Evolutionary conservation across 1,284 basidiomycete species (phyloP), one percentile per base, ranked within the genome.

Genomic region (Moesziomyces parantarcticus): DNA sequence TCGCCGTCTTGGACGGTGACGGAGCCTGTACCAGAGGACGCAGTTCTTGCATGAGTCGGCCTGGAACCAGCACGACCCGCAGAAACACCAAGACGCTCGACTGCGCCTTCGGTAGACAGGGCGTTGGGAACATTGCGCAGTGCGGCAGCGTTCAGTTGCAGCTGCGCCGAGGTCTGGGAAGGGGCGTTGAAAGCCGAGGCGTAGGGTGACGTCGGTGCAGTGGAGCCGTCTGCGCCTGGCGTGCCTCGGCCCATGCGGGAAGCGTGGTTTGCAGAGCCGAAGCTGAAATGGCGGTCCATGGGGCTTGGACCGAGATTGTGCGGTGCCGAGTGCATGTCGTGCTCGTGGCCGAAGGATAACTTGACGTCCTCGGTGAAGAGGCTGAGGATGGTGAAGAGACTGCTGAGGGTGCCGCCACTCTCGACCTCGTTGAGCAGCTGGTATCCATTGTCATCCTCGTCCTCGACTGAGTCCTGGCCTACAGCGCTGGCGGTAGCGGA

Each of bases 291-390:
- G 14, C 61, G 67, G 22, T 70, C 67, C 61, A 65, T 64, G 20
- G 40, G 22, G 7, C 49, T 25, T 5, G 58, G 40, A 29, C 26
- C 54, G 1, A 53, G 45, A 29, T 58, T 43, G n/a, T 56, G 39
- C 22, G 52, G 20, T 6, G 43, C 54, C n/a, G 50, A 45, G 23
- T 61, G 55, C 46, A 61, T n/a, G 16, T 68, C 70, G 6, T 69
- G 55, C 16, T 78, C 72, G 20, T 56, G 41, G 25, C 68, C 72
- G 32, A 80, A 77, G 7, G 92, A 91, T 76, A 98, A 89, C 84
- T 94, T 92, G 78, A 99, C 91, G 80, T 98, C 92, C 84, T 99
- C 96, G 1, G 97, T 99, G 85, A 99, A 99, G 48, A 99, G 87
- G 60, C 86, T 92, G 53, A 99, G 88, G 81, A 99, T 99, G 14